Evolutionary conservation across 1,284 basidiomycete genomes (phyloP).

Genomic region (Ganoderma sp.): DNA sequence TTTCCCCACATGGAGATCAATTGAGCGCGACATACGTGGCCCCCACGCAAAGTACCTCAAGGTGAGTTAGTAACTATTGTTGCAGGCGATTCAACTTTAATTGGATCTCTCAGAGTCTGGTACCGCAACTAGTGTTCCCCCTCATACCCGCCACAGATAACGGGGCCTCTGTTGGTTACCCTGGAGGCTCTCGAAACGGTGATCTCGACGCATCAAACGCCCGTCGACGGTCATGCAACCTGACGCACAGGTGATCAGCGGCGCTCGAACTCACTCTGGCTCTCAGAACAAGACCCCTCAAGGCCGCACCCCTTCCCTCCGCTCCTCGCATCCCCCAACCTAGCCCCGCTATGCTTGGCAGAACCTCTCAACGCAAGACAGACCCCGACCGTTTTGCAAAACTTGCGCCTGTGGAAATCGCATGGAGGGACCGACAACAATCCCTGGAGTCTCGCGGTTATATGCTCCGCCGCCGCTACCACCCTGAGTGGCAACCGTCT

Average conservation of each 20-base stretch:
- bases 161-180: constrained; percentile 42
- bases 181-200: constrained; percentile 57
- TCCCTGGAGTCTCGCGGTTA: constrained; percentile 16
- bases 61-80: constrained; percentile 42
- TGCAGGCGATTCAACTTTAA: background rate
- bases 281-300: constrained; percentile 37
- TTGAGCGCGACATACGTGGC: too few relatives aligned
- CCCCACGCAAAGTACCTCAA: constrained; percentile 65
- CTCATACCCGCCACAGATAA: constrained; percentile 45
- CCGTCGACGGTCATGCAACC: too few relatives aligned
- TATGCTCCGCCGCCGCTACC: constrained; percentile 21
- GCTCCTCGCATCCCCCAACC: background rate
- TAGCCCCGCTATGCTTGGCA: background rate
- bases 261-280: too few relatives aligned
- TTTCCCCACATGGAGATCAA: too few relatives aligned
- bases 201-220: constrained; percentile 37
- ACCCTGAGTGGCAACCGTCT: constrained; percentile 21
- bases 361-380: background rate
- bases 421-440: background rate
- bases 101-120: constrained; percentile 52
- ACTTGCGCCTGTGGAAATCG: background rate
- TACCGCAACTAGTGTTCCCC: constrained; percentile 63
- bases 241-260: too few relatives aligned
- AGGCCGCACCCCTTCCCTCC: constrained; percentile 23
- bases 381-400: background rate